Evolutionary conservation across 129 eudicot species (phyloP).

Genomic region (Deinandra increscens): DNA sequence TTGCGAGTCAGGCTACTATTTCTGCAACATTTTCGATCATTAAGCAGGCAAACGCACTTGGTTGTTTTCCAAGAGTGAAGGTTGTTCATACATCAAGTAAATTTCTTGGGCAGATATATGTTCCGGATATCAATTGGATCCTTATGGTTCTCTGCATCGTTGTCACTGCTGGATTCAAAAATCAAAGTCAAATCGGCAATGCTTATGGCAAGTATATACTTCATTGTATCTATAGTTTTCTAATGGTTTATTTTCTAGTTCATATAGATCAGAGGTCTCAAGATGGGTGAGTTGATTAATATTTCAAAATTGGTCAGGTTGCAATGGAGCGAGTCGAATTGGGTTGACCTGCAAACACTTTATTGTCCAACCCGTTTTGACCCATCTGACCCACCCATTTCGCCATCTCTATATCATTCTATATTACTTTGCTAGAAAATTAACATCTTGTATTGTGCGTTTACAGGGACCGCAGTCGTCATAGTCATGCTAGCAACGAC

Average conservation of each 20-base stretch:
- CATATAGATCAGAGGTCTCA: background rate
- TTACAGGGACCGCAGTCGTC: constrained; percentile 88
- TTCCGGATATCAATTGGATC: constrained; percentile 93
- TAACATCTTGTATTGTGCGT: constrained; percentile 1
- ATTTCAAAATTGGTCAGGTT: background rate
- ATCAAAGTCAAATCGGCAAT: constrained; percentile 85
- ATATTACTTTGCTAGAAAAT: background rate
- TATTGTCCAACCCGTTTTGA: no score
- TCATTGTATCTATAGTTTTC: background rate
- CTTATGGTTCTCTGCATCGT: constrained; percentile 91
- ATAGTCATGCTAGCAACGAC: constrained; percentile 91
- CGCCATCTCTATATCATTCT: background rate
- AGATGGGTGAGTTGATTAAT: background rate
- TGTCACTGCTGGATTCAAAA: constrained; percentile 80
- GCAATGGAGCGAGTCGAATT: background rate
- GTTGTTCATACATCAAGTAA: constrained; percentile 86
- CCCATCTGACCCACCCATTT: no score
- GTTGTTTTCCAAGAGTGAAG: constrained; percentile 95
- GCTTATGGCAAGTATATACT: constrained; percentile 65
- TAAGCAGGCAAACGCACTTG: constrained; percentile 80
- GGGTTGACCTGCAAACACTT: background rate
- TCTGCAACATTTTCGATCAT: constrained; percentile 90
- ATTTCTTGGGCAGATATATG: constrained; percentile 83
- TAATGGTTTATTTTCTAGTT: background rate
- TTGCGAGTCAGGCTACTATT: constrained; percentile 95